Evolutionary conservation across 768 basidiomycete species (phyloP).

Genomic region (Lactarius quietus): DNA sequence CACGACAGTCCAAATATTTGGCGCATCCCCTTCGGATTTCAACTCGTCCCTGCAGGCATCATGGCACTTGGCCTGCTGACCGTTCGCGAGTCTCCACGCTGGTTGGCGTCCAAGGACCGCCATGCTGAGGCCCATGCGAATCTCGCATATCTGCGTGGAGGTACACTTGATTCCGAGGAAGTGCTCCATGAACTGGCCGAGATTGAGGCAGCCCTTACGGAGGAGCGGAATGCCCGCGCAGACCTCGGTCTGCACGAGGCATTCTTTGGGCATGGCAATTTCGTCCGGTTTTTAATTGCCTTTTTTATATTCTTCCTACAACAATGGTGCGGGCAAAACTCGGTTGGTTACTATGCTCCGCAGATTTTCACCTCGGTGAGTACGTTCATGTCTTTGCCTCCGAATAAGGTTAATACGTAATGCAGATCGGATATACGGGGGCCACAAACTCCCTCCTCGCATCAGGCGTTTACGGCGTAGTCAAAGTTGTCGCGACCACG

Average conservation of each 20-base stretch:
- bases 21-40: conserved; percentile 71
- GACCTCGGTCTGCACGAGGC: conserved; percentile 67
- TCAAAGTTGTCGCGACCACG: conserved; percentile 64
- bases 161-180: conserved; percentile 38
- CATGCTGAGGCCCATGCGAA: conserved; percentile 51
- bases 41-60: conserved; percentile 71
- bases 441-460: conserved; percentile 61
- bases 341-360: conserved; percentile 71
- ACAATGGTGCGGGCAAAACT: conserved; percentile 84
- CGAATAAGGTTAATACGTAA: not conserved
- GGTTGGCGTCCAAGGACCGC: conserved; percentile 63
- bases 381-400: not conserved
- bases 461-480: conserved; percentile 64
- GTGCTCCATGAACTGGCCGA: conserved; percentile 67
- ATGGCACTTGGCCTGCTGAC: conserved; percentile 66
- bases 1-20: conserved; percentile 48
- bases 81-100: conserved; percentile 72
- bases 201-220: conserved; percentile 74
- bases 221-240: conserved; percentile 61
- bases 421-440: conserved; percentile 62
- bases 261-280: conserved; percentile 79
- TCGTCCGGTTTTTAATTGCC: conserved; percentile 80
- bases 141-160: conserved; percentile 61
- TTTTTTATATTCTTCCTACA: conserved; percentile 76
- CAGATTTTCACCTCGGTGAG: conserved; percentile 66